These are phyloP conservation scores for Xerophyta viscosa DNA, from an alignment of 106 monocot species.

Conservation along the genomic window DNA sequence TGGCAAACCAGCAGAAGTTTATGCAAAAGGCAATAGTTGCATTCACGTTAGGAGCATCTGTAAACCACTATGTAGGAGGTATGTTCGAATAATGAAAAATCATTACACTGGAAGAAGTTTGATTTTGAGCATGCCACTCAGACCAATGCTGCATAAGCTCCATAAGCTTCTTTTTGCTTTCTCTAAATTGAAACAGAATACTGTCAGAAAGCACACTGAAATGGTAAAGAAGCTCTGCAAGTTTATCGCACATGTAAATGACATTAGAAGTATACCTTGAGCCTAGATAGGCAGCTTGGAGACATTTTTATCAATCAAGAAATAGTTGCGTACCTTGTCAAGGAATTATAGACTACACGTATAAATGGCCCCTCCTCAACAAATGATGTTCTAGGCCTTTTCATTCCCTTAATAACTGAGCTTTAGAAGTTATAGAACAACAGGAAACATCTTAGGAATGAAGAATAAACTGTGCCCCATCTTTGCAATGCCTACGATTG, in stretches of 20 bases:
- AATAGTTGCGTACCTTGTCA: constrained; percentile 55
- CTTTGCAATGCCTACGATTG: no score
- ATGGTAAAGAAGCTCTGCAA: not conserved
- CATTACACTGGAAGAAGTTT: constrained; percentile 31
- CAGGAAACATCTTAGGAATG: not conserved
- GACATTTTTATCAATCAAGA: not conserved
- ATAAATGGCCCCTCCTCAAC: constrained; percentile 71
- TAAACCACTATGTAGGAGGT: not conserved
- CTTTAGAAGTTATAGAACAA: constrained; percentile 37
- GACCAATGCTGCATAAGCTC: constrained; percentile 91
- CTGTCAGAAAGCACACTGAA: not conserved
- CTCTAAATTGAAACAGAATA: constrained; percentile 25
- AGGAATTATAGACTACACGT: constrained; percentile 56
- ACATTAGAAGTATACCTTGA: no score
- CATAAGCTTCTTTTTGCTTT: constrained; percentile 82
- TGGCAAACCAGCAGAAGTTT: no score
- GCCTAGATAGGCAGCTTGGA: no score
- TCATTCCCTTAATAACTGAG: constrained; percentile 45
- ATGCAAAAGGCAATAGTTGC: no score
- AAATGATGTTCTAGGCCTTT: constrained; percentile 61
- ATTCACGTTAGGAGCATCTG: not conserved
- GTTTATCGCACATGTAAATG: not conserved
- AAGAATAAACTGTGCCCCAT: not conserved
- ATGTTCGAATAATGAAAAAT: not conserved
- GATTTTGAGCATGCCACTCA: constrained; percentile 55